Evolutionary conservation across 345 rosid species (phyloP).

Genomic region (Turritis glabra): DNA sequence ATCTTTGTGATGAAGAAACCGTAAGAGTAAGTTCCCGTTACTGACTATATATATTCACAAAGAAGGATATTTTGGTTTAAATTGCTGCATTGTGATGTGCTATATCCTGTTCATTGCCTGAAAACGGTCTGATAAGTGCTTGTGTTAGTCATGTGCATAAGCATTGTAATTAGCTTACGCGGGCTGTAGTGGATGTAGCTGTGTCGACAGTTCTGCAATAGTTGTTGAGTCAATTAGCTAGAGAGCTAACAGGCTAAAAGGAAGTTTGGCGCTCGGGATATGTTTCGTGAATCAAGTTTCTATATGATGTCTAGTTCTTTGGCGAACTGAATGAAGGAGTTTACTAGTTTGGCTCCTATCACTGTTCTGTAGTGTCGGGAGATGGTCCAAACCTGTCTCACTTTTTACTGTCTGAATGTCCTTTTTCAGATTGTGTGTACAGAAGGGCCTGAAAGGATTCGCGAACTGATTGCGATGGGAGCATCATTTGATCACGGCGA

Average conservation of each 20-base stretch:
- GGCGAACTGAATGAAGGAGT: background rate
- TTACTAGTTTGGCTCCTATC: background rate
- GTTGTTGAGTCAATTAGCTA: background rate
- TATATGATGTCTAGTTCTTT: conserved; percentile 1
- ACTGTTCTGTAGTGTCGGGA: background rate
- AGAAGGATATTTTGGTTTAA: background rate
- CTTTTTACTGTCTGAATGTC: conserved; percentile 4
- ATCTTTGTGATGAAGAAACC: conserved; percentile 93
- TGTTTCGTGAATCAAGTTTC: background rate
- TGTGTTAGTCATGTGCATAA: conserved; percentile 8
- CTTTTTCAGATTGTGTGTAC: conserved; percentile 84
- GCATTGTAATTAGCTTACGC: background rate
- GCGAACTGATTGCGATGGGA: conserved; percentile 91
- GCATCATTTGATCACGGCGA: conserved; percentile 92
- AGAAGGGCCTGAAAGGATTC: conserved; percentile 94
- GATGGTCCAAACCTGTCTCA: background rate
- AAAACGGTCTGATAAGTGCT: background rate
- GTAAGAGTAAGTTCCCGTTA: conserved; percentile 67
- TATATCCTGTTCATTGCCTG: background rate
- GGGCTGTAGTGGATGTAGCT: background rate
- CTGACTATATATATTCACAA: background rate
- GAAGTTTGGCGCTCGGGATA: background rate
- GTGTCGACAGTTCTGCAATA: background rate
- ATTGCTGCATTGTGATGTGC: background rate
- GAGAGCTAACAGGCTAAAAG: background rate